Base-by-base conservation (phyloP, 352 stramenopile species). In the Phytophthora boehmeriae region DNA sequence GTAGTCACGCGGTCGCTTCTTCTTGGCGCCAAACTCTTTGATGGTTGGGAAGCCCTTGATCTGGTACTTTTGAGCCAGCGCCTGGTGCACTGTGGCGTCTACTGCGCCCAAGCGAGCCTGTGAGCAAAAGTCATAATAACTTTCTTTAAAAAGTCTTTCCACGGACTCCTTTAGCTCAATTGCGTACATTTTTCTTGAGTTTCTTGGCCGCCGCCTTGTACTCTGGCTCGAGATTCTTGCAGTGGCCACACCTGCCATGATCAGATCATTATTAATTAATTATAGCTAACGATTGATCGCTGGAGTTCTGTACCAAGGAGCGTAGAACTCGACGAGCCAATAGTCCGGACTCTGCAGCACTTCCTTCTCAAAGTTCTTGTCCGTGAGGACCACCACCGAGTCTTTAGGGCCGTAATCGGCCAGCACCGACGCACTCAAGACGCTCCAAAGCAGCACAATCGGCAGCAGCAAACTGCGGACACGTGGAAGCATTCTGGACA, bases 311-410 rank as follows among this genome's bases (percentile, higher is more conserved):
- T 20, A 86, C 91, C 91, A 98, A 28, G 91, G 93, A 16, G 93
- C 93, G 60, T 96, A 97, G 71, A 98, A 98, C 66, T 98, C 90
- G 35, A 98, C 92, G 36, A 98, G 71, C 90, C 90, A 98, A 47
- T 92, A 91, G 64, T 92, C 85, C 4, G 55, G 56, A 53, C 86
- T 93, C 54, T 92, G 68, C 39, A 94, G 76, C 54, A 94, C 83
- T 42, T 90, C 75, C 50, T 89, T 87, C 56, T 94, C 81, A 62
- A 92, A 94, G 66, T 92, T 94, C 59, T 91, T 83, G 13, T 90
- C 81, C 32, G 83, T 92, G 28, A 94, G 78, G 20, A 91, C 68
- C 57, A 88, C 77, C 14, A 94, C 83, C 16, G 70, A 73, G 54
- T 85, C 78, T 19, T 75, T 83, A 2, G 77, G 69, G 0, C 64